These are phyloP conservation scores for Magnolia sinica DNA, from an alignment of 164 flowering plant genomes.

Conservation along the genomic window DNA sequence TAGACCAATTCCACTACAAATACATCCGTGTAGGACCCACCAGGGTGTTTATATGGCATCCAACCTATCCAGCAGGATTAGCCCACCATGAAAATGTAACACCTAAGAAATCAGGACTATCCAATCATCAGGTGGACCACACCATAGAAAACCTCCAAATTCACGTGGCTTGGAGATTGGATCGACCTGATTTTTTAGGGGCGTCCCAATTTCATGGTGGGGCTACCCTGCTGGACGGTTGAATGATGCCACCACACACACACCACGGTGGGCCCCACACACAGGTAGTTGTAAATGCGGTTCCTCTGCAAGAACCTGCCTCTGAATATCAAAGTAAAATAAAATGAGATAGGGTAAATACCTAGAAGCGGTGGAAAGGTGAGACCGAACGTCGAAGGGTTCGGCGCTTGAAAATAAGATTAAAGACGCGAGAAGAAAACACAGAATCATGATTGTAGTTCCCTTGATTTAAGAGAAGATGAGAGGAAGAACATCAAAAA, in stretches of 20 bases:
- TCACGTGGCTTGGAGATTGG: neutral
- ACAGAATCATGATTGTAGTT: too few species aligned
- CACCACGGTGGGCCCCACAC: neutral
- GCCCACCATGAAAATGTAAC: too few species aligned
- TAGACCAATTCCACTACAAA: too few species aligned
- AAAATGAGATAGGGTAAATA: slow-evolving; percentile 7
- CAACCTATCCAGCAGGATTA: too few species aligned
- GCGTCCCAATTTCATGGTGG: neutral
- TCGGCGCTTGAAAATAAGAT: slow-evolving; percentile 2
- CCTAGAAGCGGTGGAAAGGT: slow-evolving; percentile 42
- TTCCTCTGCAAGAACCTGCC: neutral
- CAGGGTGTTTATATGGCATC: too few species aligned
- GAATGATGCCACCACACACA: neutral
- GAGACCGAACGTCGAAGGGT: slow-evolving; percentile 39
- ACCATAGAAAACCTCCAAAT: neutral
- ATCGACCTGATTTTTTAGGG: neutral
- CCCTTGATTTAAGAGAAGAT: too few species aligned
- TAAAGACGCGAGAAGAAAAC: too few species aligned
- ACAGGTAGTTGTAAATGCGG: too few species aligned
- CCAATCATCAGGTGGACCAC: neutral
- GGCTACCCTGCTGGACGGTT: neutral
- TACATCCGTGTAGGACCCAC: too few species aligned
- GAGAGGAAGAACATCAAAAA: too few species aligned
- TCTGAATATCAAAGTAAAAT: neutral
- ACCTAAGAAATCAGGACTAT: neutral